phyloP scores from a whole-genome alignment of 495 filamentous ascomycete species.

The Hyaloscypha variabilis region DNA sequence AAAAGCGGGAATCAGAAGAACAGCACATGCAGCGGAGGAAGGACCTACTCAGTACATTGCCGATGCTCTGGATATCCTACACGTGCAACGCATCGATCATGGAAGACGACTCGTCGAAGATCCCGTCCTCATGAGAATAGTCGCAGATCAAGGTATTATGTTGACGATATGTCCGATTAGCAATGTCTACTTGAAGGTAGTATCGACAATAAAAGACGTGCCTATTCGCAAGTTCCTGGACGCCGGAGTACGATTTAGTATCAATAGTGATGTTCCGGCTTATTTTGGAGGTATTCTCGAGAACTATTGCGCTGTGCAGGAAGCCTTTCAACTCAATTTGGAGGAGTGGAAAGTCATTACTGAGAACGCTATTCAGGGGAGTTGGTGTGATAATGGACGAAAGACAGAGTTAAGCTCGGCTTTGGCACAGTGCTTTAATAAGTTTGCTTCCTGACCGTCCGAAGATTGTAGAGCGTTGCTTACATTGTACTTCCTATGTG shows the following conservation, averaged over 20 bases:
- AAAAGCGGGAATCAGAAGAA: constrained; percentile 41
- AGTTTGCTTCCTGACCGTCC: background rate
- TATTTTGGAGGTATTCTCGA: constrained; percentile 73
- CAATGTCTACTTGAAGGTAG: constrained; percentile 65
- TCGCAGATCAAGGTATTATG: constrained; percentile 56
- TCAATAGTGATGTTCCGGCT: constrained; percentile 76
- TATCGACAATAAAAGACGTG: constrained; percentile 54
- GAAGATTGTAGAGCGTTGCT: background rate
- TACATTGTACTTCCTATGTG: background rate
- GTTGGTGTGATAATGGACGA: constrained; percentile 49
- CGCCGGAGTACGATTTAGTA: constrained; percentile 62
- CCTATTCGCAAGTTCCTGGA: constrained; percentile 66
- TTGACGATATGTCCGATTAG: constrained; percentile 72
- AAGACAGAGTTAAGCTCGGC: constrained; percentile 43
- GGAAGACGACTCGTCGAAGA: constrained; percentile 68
- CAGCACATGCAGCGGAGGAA: constrained; percentile 74
- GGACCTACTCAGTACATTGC: constrained; percentile 64
- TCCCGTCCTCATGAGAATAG: constrained; percentile 52
- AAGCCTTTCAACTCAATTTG: constrained; percentile 60
- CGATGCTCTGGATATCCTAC: constrained; percentile 58
- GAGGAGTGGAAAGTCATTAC: constrained; percentile 65
- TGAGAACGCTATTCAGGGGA: constrained; percentile 60
- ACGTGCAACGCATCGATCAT: constrained; percentile 67
- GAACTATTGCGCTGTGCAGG: constrained; percentile 74
- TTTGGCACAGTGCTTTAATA: constrained; percentile 29